Conservation (phyloP, 1,284 basidiomycete genomes). For the Thelephora terrestris region DNA sequence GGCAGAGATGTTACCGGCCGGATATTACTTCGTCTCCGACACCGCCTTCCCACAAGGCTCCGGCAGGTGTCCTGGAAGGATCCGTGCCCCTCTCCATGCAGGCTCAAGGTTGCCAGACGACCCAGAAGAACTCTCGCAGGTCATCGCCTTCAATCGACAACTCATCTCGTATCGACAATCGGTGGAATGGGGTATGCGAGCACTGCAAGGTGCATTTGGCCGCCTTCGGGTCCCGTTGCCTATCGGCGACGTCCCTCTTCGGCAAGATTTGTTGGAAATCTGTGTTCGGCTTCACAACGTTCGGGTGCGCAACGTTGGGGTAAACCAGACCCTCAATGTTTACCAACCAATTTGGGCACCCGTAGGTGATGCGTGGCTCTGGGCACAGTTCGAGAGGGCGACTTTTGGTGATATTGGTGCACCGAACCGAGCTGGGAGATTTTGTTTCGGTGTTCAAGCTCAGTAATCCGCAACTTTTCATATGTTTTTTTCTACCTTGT, state of each 20-base stretch:
- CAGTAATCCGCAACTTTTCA: too few species aligned
- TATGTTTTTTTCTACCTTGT: too few species aligned
- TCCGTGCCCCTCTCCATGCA: constrained; percentile 31
- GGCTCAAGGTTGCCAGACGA: constrained; percentile 21
- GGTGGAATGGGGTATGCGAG: constrained; percentile 36
- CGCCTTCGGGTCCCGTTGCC: constrained; percentile 27
- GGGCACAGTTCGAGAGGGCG: constrained; percentile 25
- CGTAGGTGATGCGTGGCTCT: constrained; percentile 18
- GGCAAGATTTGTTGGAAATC: constrained; percentile 23
- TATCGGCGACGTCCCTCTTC: constrained; percentile 16
- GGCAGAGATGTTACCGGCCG: constrained; percentile 21
- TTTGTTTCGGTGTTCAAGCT: constrained; percentile 18
- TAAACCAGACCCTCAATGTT: constrained; percentile 29
- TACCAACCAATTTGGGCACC: constrained; percentile 27
- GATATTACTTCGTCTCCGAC: constrained; percentile 32
- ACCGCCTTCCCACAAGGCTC: constrained; percentile 33
- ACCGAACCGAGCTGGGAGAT: constrained; percentile 22
- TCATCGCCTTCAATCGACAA: constrained; percentile 21
- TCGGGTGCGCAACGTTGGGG: constrained; percentile 20
- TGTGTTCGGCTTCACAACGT: constrained; percentile 24
- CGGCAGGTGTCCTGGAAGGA: constrained; percentile 21
- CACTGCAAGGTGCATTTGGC: constrained; percentile 33
- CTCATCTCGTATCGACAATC: constrained; percentile 31
- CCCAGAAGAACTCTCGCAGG: constrained; percentile 11
- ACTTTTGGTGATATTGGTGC: constrained; percentile 22